Conservation (phyloP, 257 asterid genomes). For the Verbena officinalis region DNA sequence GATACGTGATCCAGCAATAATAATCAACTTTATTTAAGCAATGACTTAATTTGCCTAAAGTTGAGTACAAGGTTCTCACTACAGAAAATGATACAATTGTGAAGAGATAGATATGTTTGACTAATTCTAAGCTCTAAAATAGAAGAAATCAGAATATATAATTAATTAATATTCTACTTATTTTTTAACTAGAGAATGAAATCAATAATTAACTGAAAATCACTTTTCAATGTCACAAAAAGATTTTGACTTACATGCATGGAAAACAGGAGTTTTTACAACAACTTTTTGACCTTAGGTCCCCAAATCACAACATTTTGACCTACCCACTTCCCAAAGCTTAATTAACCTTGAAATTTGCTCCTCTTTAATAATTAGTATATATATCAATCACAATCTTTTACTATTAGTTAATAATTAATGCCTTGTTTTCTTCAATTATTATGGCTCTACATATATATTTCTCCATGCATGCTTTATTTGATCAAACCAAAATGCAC, state of each 20-base stretch:
- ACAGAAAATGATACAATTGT: constrained; percentile 3
- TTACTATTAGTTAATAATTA: not conserved
- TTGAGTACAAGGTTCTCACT: constrained; percentile 3
- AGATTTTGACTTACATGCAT: constrained; percentile 23
- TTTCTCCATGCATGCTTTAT: constrained; percentile 27
- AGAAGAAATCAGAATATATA: not conserved
- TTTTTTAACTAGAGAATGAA: too few relatives aligned
- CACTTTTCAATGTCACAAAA: not conserved
- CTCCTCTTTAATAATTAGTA: constrained; percentile 16
- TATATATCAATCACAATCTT: constrained; percentile 1
- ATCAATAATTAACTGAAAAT: not conserved
- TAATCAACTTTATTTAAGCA: not conserved
- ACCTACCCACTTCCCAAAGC: constrained; percentile 37
- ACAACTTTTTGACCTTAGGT: constrained; percentile 57
- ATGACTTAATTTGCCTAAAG: constrained; percentile 1
- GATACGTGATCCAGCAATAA: constrained; percentile 17
- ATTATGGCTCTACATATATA: constrained; percentile 1
- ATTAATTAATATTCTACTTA: too few relatives aligned
- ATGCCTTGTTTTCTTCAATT: constrained; percentile 26
- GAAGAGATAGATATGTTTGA: constrained; percentile 31
- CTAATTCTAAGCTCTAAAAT: constrained; percentile 6
- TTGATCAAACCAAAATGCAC: constrained; percentile 25
- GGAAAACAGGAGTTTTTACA: constrained; percentile 39
- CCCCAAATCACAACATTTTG: constrained; percentile 37
- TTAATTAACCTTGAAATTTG: constrained; percentile 42